Conservation (phyloP, 225 moss, liverwort and hornwort species). For the Polytrichum formosum region DNA sequence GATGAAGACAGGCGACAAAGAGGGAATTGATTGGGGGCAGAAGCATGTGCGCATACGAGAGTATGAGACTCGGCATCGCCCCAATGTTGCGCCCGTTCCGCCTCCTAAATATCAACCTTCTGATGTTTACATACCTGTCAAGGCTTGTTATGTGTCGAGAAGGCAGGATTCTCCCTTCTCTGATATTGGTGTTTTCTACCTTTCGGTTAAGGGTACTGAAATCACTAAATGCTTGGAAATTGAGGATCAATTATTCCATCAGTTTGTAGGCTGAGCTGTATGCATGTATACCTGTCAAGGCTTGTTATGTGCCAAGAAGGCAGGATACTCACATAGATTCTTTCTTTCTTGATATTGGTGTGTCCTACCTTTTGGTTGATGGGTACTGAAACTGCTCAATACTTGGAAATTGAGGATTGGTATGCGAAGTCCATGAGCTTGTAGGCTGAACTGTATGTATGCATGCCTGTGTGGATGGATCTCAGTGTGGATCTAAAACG, state of each 20-base stretch:
- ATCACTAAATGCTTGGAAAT: no score
- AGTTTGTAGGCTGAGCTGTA: slow-evolving; percentile 1
- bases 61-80: slow-evolving; percentile 48
- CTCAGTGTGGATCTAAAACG: slow-evolving; percentile 88
- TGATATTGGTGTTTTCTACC: background rate
- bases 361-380: background rate
- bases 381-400: background rate
- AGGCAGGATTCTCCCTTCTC: slow-evolving; percentile 36
- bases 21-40: slow-evolving; percentile 68
- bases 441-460: slow-evolving; percentile 4
- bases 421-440: background rate
- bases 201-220: background rate
- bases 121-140: slow-evolving; percentile 87
- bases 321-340: slow-evolving; percentile 11
- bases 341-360: background rate
- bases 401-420: no score
- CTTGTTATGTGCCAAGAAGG: slow-evolving; percentile 50
- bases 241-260: background rate
- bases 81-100: slow-evolving; percentile 29
- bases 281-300: slow-evolving; percentile 14
- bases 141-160: slow-evolving; percentile 90
- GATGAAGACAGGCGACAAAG: slow-evolving; percentile 22
- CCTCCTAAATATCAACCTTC: slow-evolving; percentile 58
- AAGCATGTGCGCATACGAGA: slow-evolving; percentile 59
- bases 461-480: slow-evolving; percentile 16